Evolutionary conservation across 1,139 yeast genomes (phyloP).

Genomic region (Meyerozyma smithsonii): DNA sequence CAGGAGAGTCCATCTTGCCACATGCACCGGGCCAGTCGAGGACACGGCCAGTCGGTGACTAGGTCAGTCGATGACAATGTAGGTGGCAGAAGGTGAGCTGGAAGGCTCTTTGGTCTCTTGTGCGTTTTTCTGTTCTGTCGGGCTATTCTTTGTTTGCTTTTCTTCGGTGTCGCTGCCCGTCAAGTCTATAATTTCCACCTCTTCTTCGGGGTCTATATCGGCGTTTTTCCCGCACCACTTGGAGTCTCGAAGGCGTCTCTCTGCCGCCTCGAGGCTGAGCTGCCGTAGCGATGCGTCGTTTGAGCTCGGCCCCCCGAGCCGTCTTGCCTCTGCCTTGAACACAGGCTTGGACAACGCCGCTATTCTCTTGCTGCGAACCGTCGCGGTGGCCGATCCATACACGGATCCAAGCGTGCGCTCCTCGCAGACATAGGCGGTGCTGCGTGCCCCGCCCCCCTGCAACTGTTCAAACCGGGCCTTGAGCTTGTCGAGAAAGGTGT

Average conservation of each 20-base stretch:
- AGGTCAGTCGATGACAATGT: not conserved
- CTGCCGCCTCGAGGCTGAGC: slow-evolving; percentile 63
- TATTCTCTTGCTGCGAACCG: slow-evolving; percentile 35
- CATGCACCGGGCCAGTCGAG: no score
- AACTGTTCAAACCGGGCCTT: slow-evolving; percentile 54
- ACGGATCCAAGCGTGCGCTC: slow-evolving; percentile 51
- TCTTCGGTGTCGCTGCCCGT: not conserved
- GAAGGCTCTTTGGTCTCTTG: not conserved
- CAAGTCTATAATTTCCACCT: slow-evolving; percentile 1
- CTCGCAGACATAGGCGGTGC: slow-evolving; percentile 40
- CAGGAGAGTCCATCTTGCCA: no score
- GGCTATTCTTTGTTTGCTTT: not conserved
- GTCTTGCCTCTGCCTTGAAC: slow-evolving; percentile 35
- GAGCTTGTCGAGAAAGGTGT: slow-evolving; percentile 58
- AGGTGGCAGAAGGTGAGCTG: not conserved
- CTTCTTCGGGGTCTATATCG: slow-evolving; percentile 2
- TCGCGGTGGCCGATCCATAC: slow-evolving; percentile 13
- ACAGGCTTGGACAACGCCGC: slow-evolving; percentile 33
- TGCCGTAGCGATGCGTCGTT: slow-evolving; percentile 26
- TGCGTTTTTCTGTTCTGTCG: not conserved
- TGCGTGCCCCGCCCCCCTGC: slow-evolving; percentile 41
- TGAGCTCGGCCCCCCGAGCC: slow-evolving; percentile 21
- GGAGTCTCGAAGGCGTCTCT: slow-evolving; percentile 53
- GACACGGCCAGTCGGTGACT: not conserved
- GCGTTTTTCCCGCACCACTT: slow-evolving; percentile 42